A percentile compares a stretch with the other conserved stretches of the same genome.
phyloP scores from a whole-genome alignment of 1,284 basidiomycete species.

The Sanghuangporus sanghuang region DNA sequence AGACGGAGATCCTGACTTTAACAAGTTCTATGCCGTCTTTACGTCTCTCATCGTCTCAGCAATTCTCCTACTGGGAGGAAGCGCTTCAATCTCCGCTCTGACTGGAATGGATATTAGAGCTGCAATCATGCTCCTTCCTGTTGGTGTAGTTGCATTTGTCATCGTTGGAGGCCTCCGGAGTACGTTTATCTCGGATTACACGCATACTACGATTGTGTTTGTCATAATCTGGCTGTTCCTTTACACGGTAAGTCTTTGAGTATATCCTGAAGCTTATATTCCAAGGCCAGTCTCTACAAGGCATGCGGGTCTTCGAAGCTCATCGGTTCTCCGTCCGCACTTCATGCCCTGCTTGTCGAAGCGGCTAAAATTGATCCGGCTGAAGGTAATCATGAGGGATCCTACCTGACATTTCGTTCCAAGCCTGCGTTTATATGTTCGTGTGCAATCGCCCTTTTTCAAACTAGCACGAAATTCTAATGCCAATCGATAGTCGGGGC shows the following conservation, averaged over 20 bases:
- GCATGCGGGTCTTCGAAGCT: constrained; percentile 46
- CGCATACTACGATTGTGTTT: constrained; percentile 41
- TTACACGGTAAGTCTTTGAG: constrained; percentile 20
- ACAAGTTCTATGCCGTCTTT: constrained; percentile 29
- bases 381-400: constrained; percentile 60
- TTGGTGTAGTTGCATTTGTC: constrained; percentile 50
- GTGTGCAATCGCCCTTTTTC: background rate
- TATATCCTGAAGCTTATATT: background rate
- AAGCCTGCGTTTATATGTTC: constrained; percentile 50
- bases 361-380: constrained; percentile 47
- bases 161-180: constrained; percentile 54
- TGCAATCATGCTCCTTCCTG: constrained; percentile 72
- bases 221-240: constrained; percentile 45
- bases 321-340: constrained; percentile 52
- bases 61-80: constrained; percentile 50
- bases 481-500: constrained; percentile 1
- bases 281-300: background rate
- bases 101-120: constrained; percentile 81
- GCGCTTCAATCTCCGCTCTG: constrained; percentile 72
- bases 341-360: constrained; percentile 57
- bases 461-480: background rate
- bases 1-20: constrained; percentile 38
- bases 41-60: constrained; percentile 12
- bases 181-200: constrained; percentile 51
- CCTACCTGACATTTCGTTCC: constrained; percentile 68